These are phyloP conservation scores for Yamadazyma sp. DNA, from an alignment of 805 yeast species.

Conservation along the genomic window DNA sequence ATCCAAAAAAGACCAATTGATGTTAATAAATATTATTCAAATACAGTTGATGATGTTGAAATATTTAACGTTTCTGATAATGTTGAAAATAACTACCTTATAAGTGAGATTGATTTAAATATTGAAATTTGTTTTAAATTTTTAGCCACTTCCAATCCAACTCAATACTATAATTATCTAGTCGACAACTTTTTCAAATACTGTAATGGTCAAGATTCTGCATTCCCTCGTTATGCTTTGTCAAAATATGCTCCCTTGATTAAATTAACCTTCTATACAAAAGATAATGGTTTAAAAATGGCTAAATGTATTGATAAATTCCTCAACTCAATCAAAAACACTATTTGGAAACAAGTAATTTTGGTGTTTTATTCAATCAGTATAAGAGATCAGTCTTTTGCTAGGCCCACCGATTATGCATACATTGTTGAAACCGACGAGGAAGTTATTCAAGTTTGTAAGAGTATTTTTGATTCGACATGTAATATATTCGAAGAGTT, in stretches of 20 bases:
- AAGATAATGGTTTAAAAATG: slow-evolving; percentile 20
- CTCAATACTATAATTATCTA: slow-evolving; percentile 26
- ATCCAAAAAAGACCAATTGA: slow-evolving; percentile 19
- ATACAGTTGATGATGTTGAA: slow-evolving; percentile 1
- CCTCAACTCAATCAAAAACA: slow-evolving; percentile 27
- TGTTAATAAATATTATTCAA: slow-evolving; percentile 9
- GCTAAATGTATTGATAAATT: slow-evolving; percentile 20
- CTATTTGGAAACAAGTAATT: slow-evolving; percentile 35
- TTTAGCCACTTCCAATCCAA: slow-evolving; percentile 36
- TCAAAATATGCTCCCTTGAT: slow-evolving; percentile 34
- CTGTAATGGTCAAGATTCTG: slow-evolving; percentile 18
- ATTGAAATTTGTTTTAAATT: slow-evolving; percentile 29
- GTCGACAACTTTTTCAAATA: slow-evolving; percentile 22
- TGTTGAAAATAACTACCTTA: slow-evolving; percentile 4
- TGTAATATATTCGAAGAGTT: slow-evolving; percentile 27
- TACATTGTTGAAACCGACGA: slow-evolving; percentile 18
- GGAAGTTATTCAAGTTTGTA: slow-evolving; percentile 23
- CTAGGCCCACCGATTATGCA: slow-evolving; percentile 35
- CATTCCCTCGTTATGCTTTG: slow-evolving; percentile 21
- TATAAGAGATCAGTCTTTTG: slow-evolving; percentile 33
- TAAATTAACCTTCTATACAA: slow-evolving; percentile 28
- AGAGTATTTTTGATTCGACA: slow-evolving; percentile 31
- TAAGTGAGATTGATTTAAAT: slow-evolving; percentile 30
- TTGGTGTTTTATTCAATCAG: slow-evolving; percentile 28
- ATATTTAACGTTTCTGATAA: neutral